Conservation (phyloP, 1,284 basidiomycete species). For the Melanopsichium pennsylvanicum region DNA sequence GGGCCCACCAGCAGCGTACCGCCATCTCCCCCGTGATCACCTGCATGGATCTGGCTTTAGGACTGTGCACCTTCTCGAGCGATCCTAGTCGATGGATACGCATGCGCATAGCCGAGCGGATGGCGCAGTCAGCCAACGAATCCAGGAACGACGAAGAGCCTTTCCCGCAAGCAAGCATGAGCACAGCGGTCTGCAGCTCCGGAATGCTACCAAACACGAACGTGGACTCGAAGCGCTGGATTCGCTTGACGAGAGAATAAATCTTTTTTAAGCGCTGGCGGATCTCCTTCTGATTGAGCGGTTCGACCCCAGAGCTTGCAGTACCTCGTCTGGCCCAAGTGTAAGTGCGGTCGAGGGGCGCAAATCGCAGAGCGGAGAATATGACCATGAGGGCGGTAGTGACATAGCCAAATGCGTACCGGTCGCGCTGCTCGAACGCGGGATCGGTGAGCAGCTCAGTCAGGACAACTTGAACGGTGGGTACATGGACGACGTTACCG, state of each 20-base stretch:
- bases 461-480: slow-evolving; percentile 18
- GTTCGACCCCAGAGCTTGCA: slow-evolving; percentile 3
- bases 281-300: slow-evolving; percentile 24
- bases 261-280: slow-evolving; percentile 25
- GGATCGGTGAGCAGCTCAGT: slow-evolving; percentile 26
- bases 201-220: slow-evolving; percentile 21
- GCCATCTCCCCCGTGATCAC: slow-evolving; percentile 31
- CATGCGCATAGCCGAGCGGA: slow-evolving; percentile 43
- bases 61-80: slow-evolving; percentile 14
- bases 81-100: slow-evolving; percentile 35
- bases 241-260: slow-evolving; percentile 30
- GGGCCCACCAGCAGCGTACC: slow-evolving; percentile 40
- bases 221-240: slow-evolving; percentile 25
- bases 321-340: slow-evolving; percentile 9
- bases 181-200: slow-evolving; percentile 27
- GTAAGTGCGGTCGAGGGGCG: slow-evolving; percentile 27
- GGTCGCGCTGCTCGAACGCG: slow-evolving; percentile 21
- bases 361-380: slow-evolving; percentile 18
- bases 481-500: slow-evolving; percentile 28
- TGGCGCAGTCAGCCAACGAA: slow-evolving; percentile 23
- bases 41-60: not conserved
- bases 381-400: slow-evolving; percentile 37
- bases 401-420: slow-evolving; percentile 24
- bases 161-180: slow-evolving; percentile 30
- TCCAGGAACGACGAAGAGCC: slow-evolving; percentile 25